Evolutionary conservation across 768 basidiomycete genomes (phyloP).

Genomic region (Leccinum variicolor): DNA sequence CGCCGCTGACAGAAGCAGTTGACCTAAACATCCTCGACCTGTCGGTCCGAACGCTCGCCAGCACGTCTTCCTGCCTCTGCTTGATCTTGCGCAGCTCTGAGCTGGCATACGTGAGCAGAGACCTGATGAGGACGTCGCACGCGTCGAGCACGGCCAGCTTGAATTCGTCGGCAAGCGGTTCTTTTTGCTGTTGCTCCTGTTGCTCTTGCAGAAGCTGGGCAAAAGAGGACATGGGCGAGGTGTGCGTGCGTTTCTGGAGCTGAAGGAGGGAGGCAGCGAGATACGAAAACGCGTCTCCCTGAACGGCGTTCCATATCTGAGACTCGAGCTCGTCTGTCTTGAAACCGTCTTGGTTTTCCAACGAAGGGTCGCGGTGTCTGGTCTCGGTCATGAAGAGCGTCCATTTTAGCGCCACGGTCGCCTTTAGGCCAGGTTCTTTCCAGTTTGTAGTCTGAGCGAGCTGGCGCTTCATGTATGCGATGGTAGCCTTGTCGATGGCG

Average conservation of each 20-base stretch:
- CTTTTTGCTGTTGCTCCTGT: conserved; percentile 34
- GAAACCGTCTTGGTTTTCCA: conserved; percentile 65
- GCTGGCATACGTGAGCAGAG: conserved; percentile 70
- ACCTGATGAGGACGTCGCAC: conserved; percentile 71
- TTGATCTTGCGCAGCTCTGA: conserved; percentile 85
- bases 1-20: conserved; percentile 39
- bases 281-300: conserved; percentile 77
- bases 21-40: conserved; percentile 52
- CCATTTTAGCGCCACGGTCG: conserved; percentile 80
- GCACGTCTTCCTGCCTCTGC: conserved; percentile 83
- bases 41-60: conserved; percentile 64
- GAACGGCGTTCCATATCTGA: conserved; percentile 79
- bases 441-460: conserved; percentile 53
- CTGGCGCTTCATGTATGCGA: conserved; percentile 59
- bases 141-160: conserved; percentile 57
- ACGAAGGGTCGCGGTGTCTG: conserved; percentile 59
- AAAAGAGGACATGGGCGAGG: conserved; percentile 33
- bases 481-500: conserved; percentile 43
- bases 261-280: conserved; percentile 57
- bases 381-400: conserved; percentile 79
- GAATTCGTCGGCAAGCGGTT: conserved; percentile 40
- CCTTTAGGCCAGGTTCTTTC: conserved; percentile 70
- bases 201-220: conserved; percentile 43
- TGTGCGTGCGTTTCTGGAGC: conserved; percentile 40
- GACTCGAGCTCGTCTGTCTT: conserved; percentile 77